Base-by-base conservation (phyloP, 139 green algal species). In the Tetraselmis chui region DNA sequence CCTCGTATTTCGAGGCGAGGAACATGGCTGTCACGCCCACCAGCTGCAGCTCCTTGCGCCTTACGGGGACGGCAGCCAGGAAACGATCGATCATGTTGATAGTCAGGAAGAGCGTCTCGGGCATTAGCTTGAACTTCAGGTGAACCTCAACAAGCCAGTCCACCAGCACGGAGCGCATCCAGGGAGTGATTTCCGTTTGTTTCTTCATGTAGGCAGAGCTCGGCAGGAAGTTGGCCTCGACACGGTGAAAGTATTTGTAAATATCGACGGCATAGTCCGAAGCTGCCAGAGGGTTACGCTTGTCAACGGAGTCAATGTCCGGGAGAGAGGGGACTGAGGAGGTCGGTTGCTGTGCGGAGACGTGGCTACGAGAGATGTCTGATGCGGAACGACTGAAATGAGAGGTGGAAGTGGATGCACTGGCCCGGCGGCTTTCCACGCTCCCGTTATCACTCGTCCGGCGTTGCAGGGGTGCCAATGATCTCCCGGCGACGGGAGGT, bases 131-230 rank as follows among this genome's bases (percentile, higher is more conserved):
- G 89, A 99, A 99, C 92, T 99, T 99, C 25, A 98, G 88, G 88
- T 99, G 96, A 82, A 99, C 96, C 89, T 99, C 96, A 2, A 99
- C 95, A 28, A 99, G 94, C 96, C 96, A 99, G 89, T 99, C 97
- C 30, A 99, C 87, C 26, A 99, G 90, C 86, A 99, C 98, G 32
- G 92, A 92, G 0, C 94, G 88, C 94, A 98, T 98, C 84, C 96
- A 96, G 77, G 97, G 91, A 83, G 98, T 98, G 90, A 99, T 98
- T 89, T 99, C 94, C 1, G 80, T 82, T 93, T 97, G 94, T 1
- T 28, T 78, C 28, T 1, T 28, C 92, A 98, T 96, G 89, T 96
- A 97, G 79, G 89, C 87, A 1, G 85, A 76, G 2, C 82, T 59
- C 2, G 93, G 82, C 1, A 86, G 82, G 85, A 89, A 93, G 59